Evolutionary conservation across 345 rosid genomes (phyloP).

Genomic region (Turnera subulata): DNA sequence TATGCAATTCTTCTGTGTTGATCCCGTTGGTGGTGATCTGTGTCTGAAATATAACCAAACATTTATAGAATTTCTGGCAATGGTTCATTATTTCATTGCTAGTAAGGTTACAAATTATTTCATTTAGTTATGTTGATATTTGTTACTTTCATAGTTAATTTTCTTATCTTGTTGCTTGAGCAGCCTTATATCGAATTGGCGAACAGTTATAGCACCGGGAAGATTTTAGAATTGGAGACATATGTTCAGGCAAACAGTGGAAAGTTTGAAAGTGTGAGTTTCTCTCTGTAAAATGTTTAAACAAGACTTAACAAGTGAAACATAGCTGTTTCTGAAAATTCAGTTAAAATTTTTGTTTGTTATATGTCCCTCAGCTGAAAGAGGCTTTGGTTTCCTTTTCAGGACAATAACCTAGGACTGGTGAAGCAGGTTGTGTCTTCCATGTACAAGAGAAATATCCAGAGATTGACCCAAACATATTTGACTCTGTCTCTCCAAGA

Average conservation of each 20-base stretch:
- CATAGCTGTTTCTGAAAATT: neutral
- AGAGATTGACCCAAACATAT: slow-evolving; percentile 91
- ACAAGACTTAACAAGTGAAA: neutral
- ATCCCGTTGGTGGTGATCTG: too few species aligned
- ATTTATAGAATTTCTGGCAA: too few species aligned
- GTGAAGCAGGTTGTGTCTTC: slow-evolving; percentile 93
- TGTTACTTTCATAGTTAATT: too few species aligned
- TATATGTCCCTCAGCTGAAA: slow-evolving; percentile 18
- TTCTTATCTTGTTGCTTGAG: slow-evolving; percentile 13
- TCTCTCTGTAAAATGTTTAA: slow-evolving; percentile 1
- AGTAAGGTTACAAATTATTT: too few species aligned
- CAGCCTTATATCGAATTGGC: slow-evolving; percentile 78
- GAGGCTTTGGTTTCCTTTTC: slow-evolving; percentile 24
- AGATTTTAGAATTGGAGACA: slow-evolving; percentile 52
- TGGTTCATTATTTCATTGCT: too few species aligned
- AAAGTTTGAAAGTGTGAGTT: slow-evolving; percentile 65
- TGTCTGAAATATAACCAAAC: too few species aligned
- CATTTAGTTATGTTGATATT: neutral
- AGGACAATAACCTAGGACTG: slow-evolving; percentile 94
- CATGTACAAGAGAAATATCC: slow-evolving; percentile 89
- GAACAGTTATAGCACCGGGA: slow-evolving; percentile 58
- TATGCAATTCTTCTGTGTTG: too few species aligned
- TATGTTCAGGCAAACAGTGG: slow-evolving; percentile 46
- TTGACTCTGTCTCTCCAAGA: slow-evolving; percentile 96
- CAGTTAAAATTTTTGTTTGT: slow-evolving; percentile 2